Evolutionary conservation across 768 basidiomycete species (phyloP).

Genomic region (Hygrophorus pudorinus): DNA sequence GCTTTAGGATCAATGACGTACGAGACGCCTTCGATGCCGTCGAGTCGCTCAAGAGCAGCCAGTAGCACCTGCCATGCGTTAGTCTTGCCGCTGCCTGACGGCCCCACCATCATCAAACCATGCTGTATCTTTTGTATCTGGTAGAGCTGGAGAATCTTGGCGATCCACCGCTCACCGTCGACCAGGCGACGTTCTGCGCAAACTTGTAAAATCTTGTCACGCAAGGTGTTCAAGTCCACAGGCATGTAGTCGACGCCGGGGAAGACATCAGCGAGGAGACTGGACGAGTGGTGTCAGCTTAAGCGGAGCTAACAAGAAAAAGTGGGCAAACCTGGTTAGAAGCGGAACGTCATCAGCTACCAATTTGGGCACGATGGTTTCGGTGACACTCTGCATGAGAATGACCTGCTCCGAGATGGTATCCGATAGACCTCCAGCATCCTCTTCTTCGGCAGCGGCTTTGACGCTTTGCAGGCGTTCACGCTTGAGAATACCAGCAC

Average conservation of each 20-base stretch:
- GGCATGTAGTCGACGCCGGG: conserved; percentile 89
- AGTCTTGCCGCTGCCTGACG: conserved; percentile 94
- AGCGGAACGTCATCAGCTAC: conserved; percentile 96
- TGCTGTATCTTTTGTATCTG: conserved; percentile 99
- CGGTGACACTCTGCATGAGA: conserved; percentile 94
- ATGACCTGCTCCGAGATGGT: conserved; percentile 86
- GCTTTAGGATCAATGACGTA: conserved; percentile 99
- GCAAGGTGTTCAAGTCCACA: conserved; percentile 77
- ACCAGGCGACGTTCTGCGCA: conserved; percentile 83
- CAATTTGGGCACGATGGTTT: conserved; percentile 96
- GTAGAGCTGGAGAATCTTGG: conserved; percentile 94
- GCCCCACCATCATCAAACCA: conserved; percentile 99
- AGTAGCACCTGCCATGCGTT: conserved; percentile 95
- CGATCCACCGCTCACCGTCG: conserved; percentile 80
- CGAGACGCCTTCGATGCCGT: conserved; percentile 84
- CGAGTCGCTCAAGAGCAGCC: conserved; percentile 80
- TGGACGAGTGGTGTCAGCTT: conserved; percentile 21
- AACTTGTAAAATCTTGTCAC: conserved; percentile 78
- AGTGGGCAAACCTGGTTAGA: conserved; percentile 62
- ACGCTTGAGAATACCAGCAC: conserved; percentile 95
- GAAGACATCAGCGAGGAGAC: conserved; percentile 93
- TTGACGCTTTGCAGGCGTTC: conserved; percentile 57
- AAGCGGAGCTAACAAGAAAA: background rate
- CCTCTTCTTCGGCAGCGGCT: conserved; percentile 30
- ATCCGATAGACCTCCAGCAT: conserved; percentile 53